phyloP scores from a whole-genome alignment of 2,329 filamentous ascomycete species.

The Epichloe scottii region DNA sequence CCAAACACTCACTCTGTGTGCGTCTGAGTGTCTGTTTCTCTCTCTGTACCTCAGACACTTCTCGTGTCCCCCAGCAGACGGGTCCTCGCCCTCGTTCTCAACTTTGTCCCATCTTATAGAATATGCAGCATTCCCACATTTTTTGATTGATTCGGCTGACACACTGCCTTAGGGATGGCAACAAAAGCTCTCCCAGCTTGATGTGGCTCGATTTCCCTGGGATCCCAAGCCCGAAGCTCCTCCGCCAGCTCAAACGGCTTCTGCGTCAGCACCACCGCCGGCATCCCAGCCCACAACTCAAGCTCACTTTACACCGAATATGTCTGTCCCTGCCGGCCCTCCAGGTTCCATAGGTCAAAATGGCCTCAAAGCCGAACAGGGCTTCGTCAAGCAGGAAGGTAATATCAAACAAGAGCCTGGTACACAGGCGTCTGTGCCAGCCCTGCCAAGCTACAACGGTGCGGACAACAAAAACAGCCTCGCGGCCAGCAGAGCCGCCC shows the following conservation, averaged over 20 bases:
- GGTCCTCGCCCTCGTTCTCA: background rate
- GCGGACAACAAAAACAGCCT: conserved; percentile 24
- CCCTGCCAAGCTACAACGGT: conserved; percentile 21
- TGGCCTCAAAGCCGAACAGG: conserved; percentile 31
- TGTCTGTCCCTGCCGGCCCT: conserved; percentile 19
- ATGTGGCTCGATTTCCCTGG: conserved; percentile 87
- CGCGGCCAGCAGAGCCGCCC: conserved; percentile 42
- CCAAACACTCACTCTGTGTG: background rate
- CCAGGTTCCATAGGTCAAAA: conserved; percentile 19
- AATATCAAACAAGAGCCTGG: conserved; percentile 33
- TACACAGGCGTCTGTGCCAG: conserved; percentile 17
- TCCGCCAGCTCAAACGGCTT: conserved; percentile 22
- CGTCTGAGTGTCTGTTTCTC: background rate
- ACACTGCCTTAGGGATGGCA: conserved; percentile 66
- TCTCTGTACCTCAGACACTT: background rate
- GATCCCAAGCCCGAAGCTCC: conserved; percentile 68
- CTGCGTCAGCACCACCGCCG: conserved; percentile 11
- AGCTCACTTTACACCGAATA: conserved; percentile 19
- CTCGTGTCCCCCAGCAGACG: background rate
- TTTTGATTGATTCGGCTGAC: conserved; percentile 5
- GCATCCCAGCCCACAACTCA: conserved; percentile 14
- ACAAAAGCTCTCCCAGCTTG: conserved; percentile 71
- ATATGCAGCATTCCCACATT: background rate
- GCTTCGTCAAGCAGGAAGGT: conserved; percentile 35
- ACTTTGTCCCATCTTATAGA: background rate